Base-by-base conservation (phyloP, 2,329 filamentous ascomycete species). In the Aspergillus texensis region DNA sequence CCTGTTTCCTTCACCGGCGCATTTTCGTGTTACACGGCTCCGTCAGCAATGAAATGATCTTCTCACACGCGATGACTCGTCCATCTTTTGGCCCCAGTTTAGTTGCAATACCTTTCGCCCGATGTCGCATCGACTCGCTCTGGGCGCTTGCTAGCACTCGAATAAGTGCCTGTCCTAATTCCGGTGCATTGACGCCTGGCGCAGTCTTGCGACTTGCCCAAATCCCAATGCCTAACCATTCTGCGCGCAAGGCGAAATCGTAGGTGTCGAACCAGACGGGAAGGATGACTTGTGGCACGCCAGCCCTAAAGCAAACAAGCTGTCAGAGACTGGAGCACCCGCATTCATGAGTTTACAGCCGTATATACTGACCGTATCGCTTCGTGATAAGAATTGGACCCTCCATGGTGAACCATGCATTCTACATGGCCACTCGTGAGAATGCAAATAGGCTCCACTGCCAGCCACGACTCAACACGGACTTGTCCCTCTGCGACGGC, bases 381-480 rank as follows among this genome's bases (percentile, higher is more conserved):
- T 68, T 85, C 83, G 39, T 81, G 77, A 61, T 77, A 84, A 0
- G 80, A 82, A 61, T 81, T 84, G 0, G 82, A 79, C 4, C 82
- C 82, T 9, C 82, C 82, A 62, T 84, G 82, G 58, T 83, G 78
- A 3, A 84, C 72, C 11, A 79, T 76, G 30, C 78, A 80, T 2
- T 75, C 71, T 6, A 84, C 68, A 19, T 75, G 67, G 0, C 79
- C 79, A 3, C 74, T 77, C 32, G 75, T 67, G 6, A 84, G 58
- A 53, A 74, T 58, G 21, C 61, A 55, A 4, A 62, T 57, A 1
- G 81, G 80, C 41, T 82, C 77, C 0, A 77, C 73, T 4, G 71
- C 67, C 2, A 84, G 48, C 81, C 82, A 84, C 5, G 77, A 66
- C 3, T 75, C 69, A 4, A 83, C 75, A 1, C 77, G 74, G 0